A percentile compares a stretch with the other conserved stretches of the same genome.
Conservation (phyloP, 164 flowering plant genomes). For the Stephania cephalantha region DNA sequence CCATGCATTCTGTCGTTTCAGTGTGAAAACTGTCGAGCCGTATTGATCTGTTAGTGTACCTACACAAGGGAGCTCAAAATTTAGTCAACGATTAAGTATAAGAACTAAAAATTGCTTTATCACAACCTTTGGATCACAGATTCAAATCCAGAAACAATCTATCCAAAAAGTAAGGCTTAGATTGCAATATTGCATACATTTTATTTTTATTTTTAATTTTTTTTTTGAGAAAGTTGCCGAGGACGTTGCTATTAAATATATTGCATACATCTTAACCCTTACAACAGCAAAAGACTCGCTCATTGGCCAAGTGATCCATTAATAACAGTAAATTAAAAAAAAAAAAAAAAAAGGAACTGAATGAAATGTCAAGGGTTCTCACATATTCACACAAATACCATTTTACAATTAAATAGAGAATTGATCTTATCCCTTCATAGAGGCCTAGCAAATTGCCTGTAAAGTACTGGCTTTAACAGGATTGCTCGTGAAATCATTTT, state of each 20-base stretch:
- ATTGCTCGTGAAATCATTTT: too few species aligned
- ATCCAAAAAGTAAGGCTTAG: not conserved
- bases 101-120: not conserved
- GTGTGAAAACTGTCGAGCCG: constrained; percentile 22
- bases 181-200: not conserved
- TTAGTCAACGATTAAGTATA: not conserved
- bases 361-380: not conserved
- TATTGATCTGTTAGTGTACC: constrained; percentile 45
- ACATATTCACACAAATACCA: not conserved
- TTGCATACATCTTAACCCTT: too few species aligned
- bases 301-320: not conserved
- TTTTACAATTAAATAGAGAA: not conserved
- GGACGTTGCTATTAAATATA: too few species aligned
- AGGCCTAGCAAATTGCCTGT: not conserved
- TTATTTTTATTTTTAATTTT: too few species aligned
- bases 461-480: too few species aligned
- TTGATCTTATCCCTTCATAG: not conserved
- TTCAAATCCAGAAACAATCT: not conserved
- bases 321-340: not conserved
- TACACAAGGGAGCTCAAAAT: constrained; percentile 26
- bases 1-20: constrained; percentile 26
- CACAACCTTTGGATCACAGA: not conserved
- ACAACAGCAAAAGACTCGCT: not conserved
- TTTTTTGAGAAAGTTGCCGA: too few species aligned
- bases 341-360: not conserved